These are phyloP conservation scores for Fusarium siculi DNA, from an alignment of 2,329 filamentous ascomycete genomes.

Conservation along the genomic window DNA sequence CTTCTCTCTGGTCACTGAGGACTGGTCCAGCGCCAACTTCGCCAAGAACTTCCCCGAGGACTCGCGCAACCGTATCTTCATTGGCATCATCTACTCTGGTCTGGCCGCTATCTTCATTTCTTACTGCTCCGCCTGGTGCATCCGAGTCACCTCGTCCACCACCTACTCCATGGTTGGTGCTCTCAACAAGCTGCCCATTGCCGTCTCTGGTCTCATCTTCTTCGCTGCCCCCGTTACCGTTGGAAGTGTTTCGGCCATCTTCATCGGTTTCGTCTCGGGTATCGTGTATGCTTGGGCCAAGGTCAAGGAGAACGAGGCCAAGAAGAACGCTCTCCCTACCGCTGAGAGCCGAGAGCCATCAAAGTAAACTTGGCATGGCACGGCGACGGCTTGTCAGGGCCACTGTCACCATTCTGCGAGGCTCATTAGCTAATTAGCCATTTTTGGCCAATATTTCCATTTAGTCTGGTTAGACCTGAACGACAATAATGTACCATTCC, in stretches of 20 bases:
- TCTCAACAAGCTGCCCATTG: conserved; percentile 97
- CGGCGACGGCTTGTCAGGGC: background rate
- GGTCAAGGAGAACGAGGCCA: conserved; percentile 63
- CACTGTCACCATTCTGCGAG: background rate
- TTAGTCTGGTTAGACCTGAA: conserved; percentile 2
- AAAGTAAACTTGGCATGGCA: conserved; percentile 18
- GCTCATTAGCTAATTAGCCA: background rate
- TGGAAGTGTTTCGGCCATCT: conserved; percentile 92
- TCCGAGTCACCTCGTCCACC: conserved; percentile 95
- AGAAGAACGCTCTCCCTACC: conserved; percentile 69
- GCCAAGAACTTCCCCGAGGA: conserved; percentile 86
- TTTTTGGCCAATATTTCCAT: background rate
- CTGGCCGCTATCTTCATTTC: conserved; percentile 96
- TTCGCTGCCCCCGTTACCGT: conserved; percentile 94
- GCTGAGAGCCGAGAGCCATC: conserved; percentile 50
- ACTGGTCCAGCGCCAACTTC: conserved; percentile 91
- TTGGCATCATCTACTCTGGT: conserved; percentile 94
- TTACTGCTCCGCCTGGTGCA: conserved; percentile 98
- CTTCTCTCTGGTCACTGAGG: conserved; percentile 84
- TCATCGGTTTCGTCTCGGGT: conserved; percentile 89
- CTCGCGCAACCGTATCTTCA: conserved; percentile 79
- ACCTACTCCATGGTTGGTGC: conserved; percentile 99
- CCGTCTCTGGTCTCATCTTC: conserved; percentile 90
- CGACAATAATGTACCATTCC: conserved; percentile 14
- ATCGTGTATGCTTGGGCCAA: conserved; percentile 87